Evolutionary conservation across 2,329 filamentous ascomycete genomes (phyloP), one percentile per base, ranked within the genome.

Genomic region (Talaromyces islandicus): DNA sequence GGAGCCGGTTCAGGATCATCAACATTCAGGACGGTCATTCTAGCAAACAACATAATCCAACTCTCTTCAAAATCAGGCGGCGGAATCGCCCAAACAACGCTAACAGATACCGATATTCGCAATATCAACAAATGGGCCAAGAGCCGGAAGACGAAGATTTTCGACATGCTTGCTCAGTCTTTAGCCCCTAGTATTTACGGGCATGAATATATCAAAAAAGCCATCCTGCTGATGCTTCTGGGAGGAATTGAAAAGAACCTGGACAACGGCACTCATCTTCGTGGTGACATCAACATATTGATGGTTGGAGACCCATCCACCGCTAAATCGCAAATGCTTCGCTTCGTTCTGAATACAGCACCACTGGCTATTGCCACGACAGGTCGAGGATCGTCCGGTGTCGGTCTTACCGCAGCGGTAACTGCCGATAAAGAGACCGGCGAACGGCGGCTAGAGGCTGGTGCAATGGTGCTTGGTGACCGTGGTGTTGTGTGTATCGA

Each of bases 271-370:
- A 97, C 94, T 1, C 94, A 99, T 84, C 78, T 99, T 73, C 89
- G 94, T 83, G 94, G 94, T 79, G 94, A 99, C 71, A 97, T 99
- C 78, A 99, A 99, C 74, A 96, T 99, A 66, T 83, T 99, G 56
- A 97, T 99, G 94, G 93, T 99, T 50, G 94, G 94, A 78, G 94
- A 99, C 74, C 94, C 94, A 3, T 99, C 94, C 0, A 99, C 94
- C 0, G 94, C 94, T 62, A 99, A 99, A 75, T 99, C 94, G n/a
- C 94, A 99, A 73, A 84, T 99, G 59, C 83, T 99, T 48, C 90
- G 94, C 27, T 99, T 99, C 69, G 94, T 99, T 12, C 84, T 97
- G 65, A 99, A 99, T 73, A 99, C 94, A 0, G 94, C 94, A 2
- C 94, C 94, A 2, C 81, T 99, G 50, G 94, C 94, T 1, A 99